These are phyloP conservation scores for Daedaleopsis nitida DNA, from an alignment of 768 basidiomycete species.

Conservation along the genomic window DNA sequence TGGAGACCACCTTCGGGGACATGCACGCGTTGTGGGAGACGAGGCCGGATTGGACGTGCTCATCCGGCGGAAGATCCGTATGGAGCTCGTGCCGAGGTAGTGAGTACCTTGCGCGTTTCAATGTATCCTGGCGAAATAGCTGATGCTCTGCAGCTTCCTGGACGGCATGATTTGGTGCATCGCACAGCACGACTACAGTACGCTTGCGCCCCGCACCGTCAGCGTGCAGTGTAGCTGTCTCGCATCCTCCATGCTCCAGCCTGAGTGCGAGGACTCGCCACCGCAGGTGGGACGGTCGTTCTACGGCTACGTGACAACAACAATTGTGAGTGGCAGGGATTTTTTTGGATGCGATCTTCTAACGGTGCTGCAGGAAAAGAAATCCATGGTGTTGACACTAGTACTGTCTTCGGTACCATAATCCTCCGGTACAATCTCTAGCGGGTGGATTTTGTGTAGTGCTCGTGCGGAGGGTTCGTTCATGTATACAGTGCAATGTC, in stretches of 20 bases:
- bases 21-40: no score
- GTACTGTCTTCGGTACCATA: no score
- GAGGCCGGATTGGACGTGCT: no score
- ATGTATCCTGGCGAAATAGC: no score
- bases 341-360: not conserved
- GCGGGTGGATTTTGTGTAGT: no score
- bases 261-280: conserved; percentile 51
- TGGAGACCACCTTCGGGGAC: no score
- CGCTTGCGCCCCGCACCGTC: conserved; percentile 62
- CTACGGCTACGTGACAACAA: conserved; percentile 71
- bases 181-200: conserved; percentile 58
- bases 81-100: conserved; percentile 59
- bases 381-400: no score
- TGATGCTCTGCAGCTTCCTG: conserved; percentile 53
- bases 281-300: conserved; percentile 52
- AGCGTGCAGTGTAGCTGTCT: conserved; percentile 46
- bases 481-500: no score
- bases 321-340: conserved; percentile 53
- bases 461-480: no score
- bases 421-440: no score
- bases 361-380: not conserved
- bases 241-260: not conserved
- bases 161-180: conserved; percentile 70
- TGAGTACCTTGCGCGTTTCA: conserved; percentile 50
- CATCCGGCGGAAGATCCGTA: conserved; percentile 44